Evolutionary conservation across 192 early-diverging fungal species (phyloP).

Genomic region (Mortierella antarctica): DNA sequence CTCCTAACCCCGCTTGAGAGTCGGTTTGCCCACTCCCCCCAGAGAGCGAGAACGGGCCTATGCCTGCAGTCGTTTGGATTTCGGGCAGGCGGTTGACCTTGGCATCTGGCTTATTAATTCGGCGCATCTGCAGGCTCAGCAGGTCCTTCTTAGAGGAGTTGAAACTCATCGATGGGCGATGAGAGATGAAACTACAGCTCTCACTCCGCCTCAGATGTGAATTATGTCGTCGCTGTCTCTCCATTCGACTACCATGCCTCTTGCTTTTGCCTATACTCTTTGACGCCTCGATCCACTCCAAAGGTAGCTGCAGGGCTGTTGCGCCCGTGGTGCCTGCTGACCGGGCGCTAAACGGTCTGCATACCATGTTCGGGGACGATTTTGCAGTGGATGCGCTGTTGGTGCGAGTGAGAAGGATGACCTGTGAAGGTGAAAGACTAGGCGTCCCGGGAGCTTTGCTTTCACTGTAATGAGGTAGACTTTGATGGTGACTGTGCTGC

Average conservation of each 20-base stretch:
- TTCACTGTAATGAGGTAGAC: slow-evolving; percentile 13
- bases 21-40: too few species aligned
- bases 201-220: slow-evolving; percentile 8
- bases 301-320: too few species aligned
- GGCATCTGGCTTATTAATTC: slow-evolving; percentile 32
- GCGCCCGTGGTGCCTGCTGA: too few species aligned
- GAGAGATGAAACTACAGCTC: slow-evolving; percentile 17
- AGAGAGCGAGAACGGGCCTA: too few species aligned
- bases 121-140: slow-evolving; percentile 29
- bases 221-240: not conserved
- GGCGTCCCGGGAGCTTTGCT: not conserved
- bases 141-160: slow-evolving; percentile 41
- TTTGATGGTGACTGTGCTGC: slow-evolving; percentile 18
- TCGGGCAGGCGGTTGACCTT: slow-evolving; percentile 34
- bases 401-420: not conserved
- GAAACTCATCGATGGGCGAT: slow-evolving; percentile 30
- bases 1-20: too few species aligned
- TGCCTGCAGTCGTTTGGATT: slow-evolving; percentile 10
- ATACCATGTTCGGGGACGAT: not conserved
- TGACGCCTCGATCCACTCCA: not conserved
- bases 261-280: not conserved
- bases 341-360: not conserved
- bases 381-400: not conserved
- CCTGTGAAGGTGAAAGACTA: not conserved
- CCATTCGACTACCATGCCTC: not conserved